Conservation (phyloP, 371 early-diverging fungal species). For the Apophysomyces variabilis region DNA sequence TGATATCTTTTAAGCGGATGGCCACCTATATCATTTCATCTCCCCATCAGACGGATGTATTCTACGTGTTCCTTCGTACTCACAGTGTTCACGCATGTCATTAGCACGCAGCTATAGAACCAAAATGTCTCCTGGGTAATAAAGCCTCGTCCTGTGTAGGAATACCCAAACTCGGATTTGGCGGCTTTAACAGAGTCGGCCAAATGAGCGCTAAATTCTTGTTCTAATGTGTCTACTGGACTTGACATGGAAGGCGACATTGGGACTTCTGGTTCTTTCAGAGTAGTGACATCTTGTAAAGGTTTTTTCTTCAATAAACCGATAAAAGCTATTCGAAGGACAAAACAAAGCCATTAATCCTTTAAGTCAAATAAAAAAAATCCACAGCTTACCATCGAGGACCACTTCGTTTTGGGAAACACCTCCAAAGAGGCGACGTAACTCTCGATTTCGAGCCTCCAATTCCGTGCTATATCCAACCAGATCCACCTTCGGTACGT, state of each 20-base stretch:
- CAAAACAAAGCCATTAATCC: too few relatives aligned
- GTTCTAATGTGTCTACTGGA: constrained; percentile 32
- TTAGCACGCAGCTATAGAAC: constrained; percentile 47
- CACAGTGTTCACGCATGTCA: constrained; percentile 45
- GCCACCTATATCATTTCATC: constrained; percentile 25
- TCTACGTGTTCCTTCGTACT: background rate
- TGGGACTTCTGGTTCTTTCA: background rate
- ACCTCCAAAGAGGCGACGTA: constrained; percentile 44
- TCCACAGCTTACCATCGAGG: constrained; percentile 33
- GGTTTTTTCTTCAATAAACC: constrained; percentile 47
- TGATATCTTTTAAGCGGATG: constrained; percentile 36
- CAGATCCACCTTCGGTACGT: constrained; percentile 35
- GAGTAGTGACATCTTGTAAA: background rate
- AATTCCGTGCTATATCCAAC: constrained; percentile 33
- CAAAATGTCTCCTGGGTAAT: constrained; percentile 46
- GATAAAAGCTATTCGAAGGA: constrained; percentile 34
- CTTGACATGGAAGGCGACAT: background rate
- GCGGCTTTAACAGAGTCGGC: constrained; percentile 19
- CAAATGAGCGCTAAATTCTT: constrained; percentile 40
- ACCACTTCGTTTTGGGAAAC: constrained; percentile 42
- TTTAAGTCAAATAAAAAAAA: too few relatives aligned
- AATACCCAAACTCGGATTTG: constrained; percentile 31
- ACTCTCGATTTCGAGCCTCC: constrained; percentile 30
- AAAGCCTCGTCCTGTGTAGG: constrained; percentile 45
- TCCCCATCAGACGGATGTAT: background rate